Evolutionary conservation across 176 grass and related monocot species (phyloP), one percentile per base, ranked within the genome.

Genomic region (Raddia guianensis): DNA sequence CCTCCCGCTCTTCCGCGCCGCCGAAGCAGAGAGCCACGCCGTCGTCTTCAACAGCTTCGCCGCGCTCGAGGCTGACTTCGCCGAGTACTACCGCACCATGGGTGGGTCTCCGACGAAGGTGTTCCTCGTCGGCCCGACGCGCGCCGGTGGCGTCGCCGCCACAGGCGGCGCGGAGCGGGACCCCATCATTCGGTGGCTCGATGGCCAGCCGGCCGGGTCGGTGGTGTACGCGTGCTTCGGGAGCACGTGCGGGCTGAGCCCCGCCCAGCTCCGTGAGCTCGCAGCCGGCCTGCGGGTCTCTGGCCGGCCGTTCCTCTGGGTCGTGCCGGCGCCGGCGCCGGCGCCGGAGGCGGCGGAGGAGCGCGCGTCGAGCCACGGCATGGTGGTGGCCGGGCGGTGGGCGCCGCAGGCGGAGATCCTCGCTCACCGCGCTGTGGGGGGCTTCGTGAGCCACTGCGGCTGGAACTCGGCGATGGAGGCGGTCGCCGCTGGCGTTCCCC

Each of bases 181-280:
- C 56, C 65, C 80, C 15, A 84, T 74, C 52, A 57, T 93, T 9
- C 46, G 6, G 72, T 93, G 91, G 91, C 84, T 93, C 4, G 87
- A 90, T 15, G 46, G 33, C 21, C 76, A 61, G 49, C 14, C 13
- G 1, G 8, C 21, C 2, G 45, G 79, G 10, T 74, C 87, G 12
- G 84, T 93, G 46, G 71, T 85, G 76, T 93, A 90, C 80, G 91
- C 83, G 13, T 89, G 91, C 87, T 93, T 93, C 63, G 87, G 91
- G 51, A 93, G 81, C 87, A 77, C 73, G 52, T 81, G 84, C 77
- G 45, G 27, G 2, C 50, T 87, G 14, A 12, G 46, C 4, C 20
- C 16, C 12, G 16, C 0, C 48, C 91, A 93, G 77, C 65, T 85
- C 46, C 12, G 21, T 4, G 91, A 90, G 35, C 74, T 90, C 4